phyloP scores from a whole-genome alignment of 2,329 filamentous ascomycete genomes.

The Diaporthe citriasiana region DNA sequence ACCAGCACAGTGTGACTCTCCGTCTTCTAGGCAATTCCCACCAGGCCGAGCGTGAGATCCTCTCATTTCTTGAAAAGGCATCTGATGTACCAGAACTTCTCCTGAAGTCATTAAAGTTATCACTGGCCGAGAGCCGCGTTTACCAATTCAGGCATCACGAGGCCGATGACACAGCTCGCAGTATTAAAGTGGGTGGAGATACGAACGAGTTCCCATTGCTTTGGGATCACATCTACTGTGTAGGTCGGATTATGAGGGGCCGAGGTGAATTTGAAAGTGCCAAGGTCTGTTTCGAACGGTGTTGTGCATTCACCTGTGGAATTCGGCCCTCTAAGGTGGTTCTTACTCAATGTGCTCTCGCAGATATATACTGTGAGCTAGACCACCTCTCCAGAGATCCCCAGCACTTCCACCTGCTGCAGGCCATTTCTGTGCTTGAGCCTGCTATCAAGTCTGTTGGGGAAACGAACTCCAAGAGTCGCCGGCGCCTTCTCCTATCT shows the following conservation, averaged over 20 bases:
- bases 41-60: neutral
- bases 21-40: neutral
- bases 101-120: neutral
- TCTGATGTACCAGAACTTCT: slow-evolving; percentile 2
- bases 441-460: neutral
- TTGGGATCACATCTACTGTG: slow-evolving; percentile 13
- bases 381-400: slow-evolving; percentile 4
- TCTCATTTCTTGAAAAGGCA: neutral
- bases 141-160: neutral
- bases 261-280: slow-evolving; percentile 2
- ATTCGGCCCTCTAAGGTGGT: slow-evolving; percentile 1
- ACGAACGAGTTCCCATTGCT: neutral
- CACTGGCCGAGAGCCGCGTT: neutral
- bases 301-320: neutral
- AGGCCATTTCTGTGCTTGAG: neutral
- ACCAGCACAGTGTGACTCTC: slow-evolving; percentile 6
- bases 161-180: slow-evolving; percentile 1
- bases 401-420: neutral
- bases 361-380: slow-evolving; percentile 12
- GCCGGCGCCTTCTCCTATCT: slow-evolving; percentile 5
- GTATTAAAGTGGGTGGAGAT: slow-evolving; percentile 4
- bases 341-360: neutral
- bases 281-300: slow-evolving; percentile 5
- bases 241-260: slow-evolving; percentile 7
- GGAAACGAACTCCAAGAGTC: neutral